These are phyloP conservation scores for Carex parvula DNA, from an alignment of 176 grass and related monocot genomes.

Conservation along the genomic window DNA sequence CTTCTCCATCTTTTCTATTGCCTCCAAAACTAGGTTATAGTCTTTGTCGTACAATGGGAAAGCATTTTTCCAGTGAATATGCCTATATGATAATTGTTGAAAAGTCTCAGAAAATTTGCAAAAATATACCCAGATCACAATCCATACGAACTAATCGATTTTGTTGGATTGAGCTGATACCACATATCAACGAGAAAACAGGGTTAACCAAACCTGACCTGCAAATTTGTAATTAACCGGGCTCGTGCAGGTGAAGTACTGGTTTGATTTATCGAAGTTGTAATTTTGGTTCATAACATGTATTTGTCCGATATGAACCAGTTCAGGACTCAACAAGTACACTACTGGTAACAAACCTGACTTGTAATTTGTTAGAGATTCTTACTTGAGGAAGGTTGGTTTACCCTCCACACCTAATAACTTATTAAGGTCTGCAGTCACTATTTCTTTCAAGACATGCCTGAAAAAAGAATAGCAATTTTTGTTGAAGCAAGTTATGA, in stretches of 20 bases:
- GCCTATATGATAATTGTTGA: slow-evolving; percentile 43
- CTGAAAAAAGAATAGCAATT: slow-evolving; percentile 35
- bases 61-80: slow-evolving; percentile 91
- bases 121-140: not conserved
- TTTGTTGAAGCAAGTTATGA: slow-evolving; percentile 21
- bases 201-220: not conserved
- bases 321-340: not conserved
- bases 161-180: not conserved
- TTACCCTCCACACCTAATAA: slow-evolving; percentile 65
- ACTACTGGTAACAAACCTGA: not conserved
- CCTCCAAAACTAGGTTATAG: slow-evolving; percentile 67
- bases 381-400: slow-evolving; percentile 89
- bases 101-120: not conserved
- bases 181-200: not conserved
- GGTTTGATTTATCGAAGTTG: not conserved
- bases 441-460: slow-evolving; percentile 61
- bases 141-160: not conserved
- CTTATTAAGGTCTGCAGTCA: slow-evolving; percentile 72
- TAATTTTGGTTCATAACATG: not conserved
- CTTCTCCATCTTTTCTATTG: slow-evolving; percentile 94
- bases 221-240: not conserved
- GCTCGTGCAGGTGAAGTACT: not conserved
- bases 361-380: not conserved
- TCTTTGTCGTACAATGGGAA: slow-evolving; percentile 89
- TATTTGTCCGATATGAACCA: not conserved